Conservation (phyloP, 1,284 basidiomycete genomes). For the Trametes polyzona region DNA sequence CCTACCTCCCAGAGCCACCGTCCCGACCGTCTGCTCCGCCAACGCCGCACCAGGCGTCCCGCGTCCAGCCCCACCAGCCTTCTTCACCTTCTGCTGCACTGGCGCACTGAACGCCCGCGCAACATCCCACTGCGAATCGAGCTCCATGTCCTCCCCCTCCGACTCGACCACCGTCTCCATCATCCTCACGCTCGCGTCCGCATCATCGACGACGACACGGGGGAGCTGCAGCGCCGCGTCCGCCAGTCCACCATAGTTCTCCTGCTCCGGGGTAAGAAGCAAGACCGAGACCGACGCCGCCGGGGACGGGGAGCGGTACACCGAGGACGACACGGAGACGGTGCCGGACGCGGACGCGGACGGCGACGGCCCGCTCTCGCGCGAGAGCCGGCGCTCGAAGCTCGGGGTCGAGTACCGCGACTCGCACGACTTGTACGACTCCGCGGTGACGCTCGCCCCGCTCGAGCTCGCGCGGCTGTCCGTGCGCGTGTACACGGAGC, state of each 20-base stretch:
- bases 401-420: constrained; percentile 35
- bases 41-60: background rate
- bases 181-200: background rate
- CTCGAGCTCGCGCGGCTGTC: constrained; percentile 30
- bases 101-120: constrained; percentile 31
- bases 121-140: constrained; percentile 34
- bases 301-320: constrained; percentile 19
- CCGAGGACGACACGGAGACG: constrained; percentile 16
- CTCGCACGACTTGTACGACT: constrained; percentile 37
- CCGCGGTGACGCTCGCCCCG: constrained; percentile 31
- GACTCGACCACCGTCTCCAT: background rate
- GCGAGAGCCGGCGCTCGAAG: constrained; percentile 17
- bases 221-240: constrained; percentile 21
- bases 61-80: background rate
- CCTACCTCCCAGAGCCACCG: constrained; percentile 30
- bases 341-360: constrained; percentile 3
- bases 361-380: constrained; percentile 5
- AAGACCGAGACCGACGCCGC: constrained; percentile 27
- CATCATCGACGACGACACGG: background rate
- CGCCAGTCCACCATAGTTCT: constrained; percentile 13
- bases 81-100: background rate
- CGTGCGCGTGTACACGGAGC: constrained; percentile 3
- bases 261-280: constrained; percentile 28
- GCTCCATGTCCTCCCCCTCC: constrained; percentile 17
- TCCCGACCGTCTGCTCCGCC: constrained; percentile 24